phyloP scores from a whole-genome alignment of 768 basidiomycete genomes.

The Cantharellus anzutake region DNA sequence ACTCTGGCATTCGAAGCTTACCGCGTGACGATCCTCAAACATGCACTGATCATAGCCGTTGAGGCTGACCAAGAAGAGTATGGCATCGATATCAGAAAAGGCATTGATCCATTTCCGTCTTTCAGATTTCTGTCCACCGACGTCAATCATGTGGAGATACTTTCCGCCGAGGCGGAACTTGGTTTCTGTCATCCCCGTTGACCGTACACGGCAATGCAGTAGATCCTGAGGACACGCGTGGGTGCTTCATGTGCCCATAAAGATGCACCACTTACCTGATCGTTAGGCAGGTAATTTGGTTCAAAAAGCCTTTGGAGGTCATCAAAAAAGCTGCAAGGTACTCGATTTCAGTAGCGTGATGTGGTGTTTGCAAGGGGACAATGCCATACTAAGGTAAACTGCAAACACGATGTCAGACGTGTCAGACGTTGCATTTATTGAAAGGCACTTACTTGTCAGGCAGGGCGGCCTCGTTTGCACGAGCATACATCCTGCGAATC shows the following conservation, averaged over 20 bases:
- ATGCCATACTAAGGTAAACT: not conserved
- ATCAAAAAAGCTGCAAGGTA: slow-evolving; percentile 36
- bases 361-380: not conserved
- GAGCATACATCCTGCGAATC: slow-evolving; percentile 52
- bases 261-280: slow-evolving; percentile 25
- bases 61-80: slow-evolving; percentile 80
- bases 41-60: slow-evolving; percentile 91
- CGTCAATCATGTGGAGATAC: slow-evolving; percentile 86
- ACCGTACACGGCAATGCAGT: slow-evolving; percentile 66
- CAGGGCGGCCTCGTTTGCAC: slow-evolving; percentile 80
- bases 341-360: not conserved
- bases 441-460: slow-evolving; percentile 60
- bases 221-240: slow-evolving; percentile 33
- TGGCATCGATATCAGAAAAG: slow-evolving; percentile 87
- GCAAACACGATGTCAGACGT: not conserved
- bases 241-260: not conserved
- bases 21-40: slow-evolving; percentile 81
- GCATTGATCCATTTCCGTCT: slow-evolving; percentile 88
- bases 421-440: not conserved
- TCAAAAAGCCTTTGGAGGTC: slow-evolving; percentile 65
- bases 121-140: slow-evolving; percentile 76
- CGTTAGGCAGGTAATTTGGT: slow-evolving; percentile 47
- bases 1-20: slow-evolving; percentile 32
- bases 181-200: slow-evolving; percentile 83
- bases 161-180: slow-evolving; percentile 60